Evolutionary conservation across 1,139 yeast species (phyloP).

Genomic region (Candida dubliniensis): DNA sequence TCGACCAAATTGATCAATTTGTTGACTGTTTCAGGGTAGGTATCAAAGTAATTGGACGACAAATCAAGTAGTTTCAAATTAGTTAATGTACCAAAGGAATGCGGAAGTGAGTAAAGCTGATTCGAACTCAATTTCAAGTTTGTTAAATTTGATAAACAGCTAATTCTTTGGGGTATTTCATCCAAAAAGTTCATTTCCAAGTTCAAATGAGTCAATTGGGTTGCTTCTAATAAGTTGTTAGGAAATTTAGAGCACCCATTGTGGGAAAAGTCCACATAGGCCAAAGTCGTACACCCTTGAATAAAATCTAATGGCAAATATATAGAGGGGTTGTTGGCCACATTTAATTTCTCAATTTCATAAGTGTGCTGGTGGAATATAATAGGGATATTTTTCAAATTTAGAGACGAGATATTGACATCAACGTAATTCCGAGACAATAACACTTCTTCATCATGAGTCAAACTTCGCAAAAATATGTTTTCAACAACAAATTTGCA

Average conservation of each 20-base stretch:
- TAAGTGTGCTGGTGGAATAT: conserved; percentile 78
- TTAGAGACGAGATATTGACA: conserved; percentile 73
- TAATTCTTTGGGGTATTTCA: conserved; percentile 57
- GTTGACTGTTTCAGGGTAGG: conserved; percentile 71
- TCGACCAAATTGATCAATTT: conserved; percentile 59
- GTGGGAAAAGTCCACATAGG: conserved; percentile 64
- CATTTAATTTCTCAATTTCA: conserved; percentile 80
- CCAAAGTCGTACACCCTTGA: conserved; percentile 74
- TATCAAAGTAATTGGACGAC: conserved; percentile 74
- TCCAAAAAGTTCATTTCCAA: conserved; percentile 76
- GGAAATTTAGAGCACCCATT: conserved; percentile 81
- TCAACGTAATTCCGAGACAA: conserved; percentile 68
- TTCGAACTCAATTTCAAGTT: conserved; percentile 69
- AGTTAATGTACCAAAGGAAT: conserved; percentile 54
- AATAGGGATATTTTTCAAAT: conserved; percentile 82
- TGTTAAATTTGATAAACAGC: conserved; percentile 54
- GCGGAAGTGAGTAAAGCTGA: conserved; percentile 66
- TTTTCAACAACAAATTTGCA: conserved; percentile 83
- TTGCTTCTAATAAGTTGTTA: conserved; percentile 66
- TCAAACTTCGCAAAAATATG: conserved; percentile 65
- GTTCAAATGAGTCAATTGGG: conserved; percentile 66
- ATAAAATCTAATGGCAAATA: conserved; percentile 82
- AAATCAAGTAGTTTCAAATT: conserved; percentile 66
- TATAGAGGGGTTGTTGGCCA: conserved; percentile 84
- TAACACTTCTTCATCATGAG: conserved; percentile 64